Evolutionary conservation across 2,329 filamentous ascomycete genomes (phyloP).

Genomic region (Coniochaeta prunicola): DNA sequence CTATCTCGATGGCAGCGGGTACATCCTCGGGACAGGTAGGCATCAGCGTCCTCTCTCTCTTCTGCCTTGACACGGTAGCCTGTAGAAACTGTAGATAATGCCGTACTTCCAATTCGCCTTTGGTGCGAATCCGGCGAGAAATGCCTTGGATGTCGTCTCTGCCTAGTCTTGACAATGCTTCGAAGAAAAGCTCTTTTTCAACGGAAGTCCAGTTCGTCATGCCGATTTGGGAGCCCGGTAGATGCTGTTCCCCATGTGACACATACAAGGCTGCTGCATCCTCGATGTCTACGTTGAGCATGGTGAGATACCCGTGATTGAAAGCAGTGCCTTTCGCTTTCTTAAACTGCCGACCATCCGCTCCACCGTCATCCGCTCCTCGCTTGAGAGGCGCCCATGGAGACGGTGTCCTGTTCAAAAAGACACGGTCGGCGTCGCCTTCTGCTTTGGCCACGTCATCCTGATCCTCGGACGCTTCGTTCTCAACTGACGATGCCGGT

Average conservation of each 20-base stretch:
- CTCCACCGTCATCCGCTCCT: not conserved
- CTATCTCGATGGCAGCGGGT: slow-evolving; percentile 65
- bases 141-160: slow-evolving; percentile 56
- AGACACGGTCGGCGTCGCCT: not conserved
- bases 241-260: slow-evolving; percentile 19
- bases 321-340: slow-evolving; percentile 30
- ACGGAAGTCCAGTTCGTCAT: slow-evolving; percentile 58
- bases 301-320: slow-evolving; percentile 38
- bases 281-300: slow-evolving; percentile 52
- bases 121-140: slow-evolving; percentile 56
- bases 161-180: slow-evolving; percentile 56
- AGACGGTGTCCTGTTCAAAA: not conserved
- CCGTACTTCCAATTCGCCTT: slow-evolving; percentile 66
- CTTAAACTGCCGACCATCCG: slow-evolving; percentile 30
- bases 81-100: slow-evolving; percentile 62
- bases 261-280: slow-evolving; percentile 36
- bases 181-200: slow-evolving; percentile 69
- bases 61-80: slow-evolving; percentile 34
- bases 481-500: not conserved
- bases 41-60: slow-evolving; percentile 24
- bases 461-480: not conserved
- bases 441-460: not conserved
- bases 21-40: slow-evolving; percentile 46
- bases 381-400: slow-evolving; percentile 1
- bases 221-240: slow-evolving; percentile 54